Evolutionary conservation across 1,284 basidiomycete species (phyloP), one percentile per base, ranked within the genome.

Genomic region (Vanrija humicola): DNA sequence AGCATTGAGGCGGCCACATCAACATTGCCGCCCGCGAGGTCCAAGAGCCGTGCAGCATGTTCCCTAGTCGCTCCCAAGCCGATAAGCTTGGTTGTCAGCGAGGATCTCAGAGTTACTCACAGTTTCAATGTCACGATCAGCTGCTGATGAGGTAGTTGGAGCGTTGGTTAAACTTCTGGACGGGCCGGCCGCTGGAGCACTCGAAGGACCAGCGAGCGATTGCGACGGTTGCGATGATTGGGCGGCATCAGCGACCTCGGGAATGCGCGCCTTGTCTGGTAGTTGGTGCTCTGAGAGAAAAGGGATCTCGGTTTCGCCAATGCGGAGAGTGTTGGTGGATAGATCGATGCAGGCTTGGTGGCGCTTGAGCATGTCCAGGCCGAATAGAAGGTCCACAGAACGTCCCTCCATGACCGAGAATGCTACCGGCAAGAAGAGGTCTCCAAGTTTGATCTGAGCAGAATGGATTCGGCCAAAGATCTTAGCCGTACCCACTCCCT

Each of bases 331-430:
- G 66, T 88, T 86, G 74, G 90, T 90, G 57, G 86, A 82, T 25
- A 98, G 83, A 75, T 98, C 96, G 70, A 98, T 97, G 66, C 85
- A 88, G 9, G 93, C 94, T 73, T 97, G 93, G 71, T 97, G 91
- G 1, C 93, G 88, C 77, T 95, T 98, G 63, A 98, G 84, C 96
- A 98, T 98, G 80, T 98, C 95, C 18, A 98, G 82, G 5, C 95
- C 96, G 51, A 98, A 89, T 2, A 98, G 81, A 19, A 98, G 84
- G 67, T 98, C 95, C 42, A 98, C 92, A 53, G 88, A 86, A 34
- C 86, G 84, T 23, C 93, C 93, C 82, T 98, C 95, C 83, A 98
- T 89, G 62, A 98, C 87, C 1, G 92, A 95, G 74, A 98, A 93
- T 0, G 91, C 86, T 71, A 95, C 97, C 0, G 93, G 87, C 10